These are phyloP conservation scores for Pythium apleroticum DNA, from an alignment of 352 stramenopile species.

Conservation along the genomic window DNA sequence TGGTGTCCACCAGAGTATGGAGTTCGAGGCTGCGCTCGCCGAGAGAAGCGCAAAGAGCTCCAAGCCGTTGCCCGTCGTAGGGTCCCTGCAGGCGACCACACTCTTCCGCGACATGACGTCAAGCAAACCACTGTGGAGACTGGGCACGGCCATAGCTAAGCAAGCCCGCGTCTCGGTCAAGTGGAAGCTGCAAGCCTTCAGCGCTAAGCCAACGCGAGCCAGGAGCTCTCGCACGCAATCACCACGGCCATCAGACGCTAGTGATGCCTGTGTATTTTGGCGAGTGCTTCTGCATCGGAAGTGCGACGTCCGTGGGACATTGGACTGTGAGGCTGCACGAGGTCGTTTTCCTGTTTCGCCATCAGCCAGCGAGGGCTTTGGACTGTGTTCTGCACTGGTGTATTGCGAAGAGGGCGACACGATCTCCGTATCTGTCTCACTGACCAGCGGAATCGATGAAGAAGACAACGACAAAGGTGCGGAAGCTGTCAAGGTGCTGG, in stretches of 20 bases:
- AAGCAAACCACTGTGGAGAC: conserved; percentile 4
- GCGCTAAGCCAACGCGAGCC: neutral
- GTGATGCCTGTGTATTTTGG: conserved; percentile 1
- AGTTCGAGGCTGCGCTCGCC: neutral
- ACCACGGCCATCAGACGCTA: neutral
- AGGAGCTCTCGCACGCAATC: neutral
- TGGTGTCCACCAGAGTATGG: conserved; percentile 11
- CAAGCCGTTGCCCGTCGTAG: neutral
- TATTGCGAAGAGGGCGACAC: conserved; percentile 20
- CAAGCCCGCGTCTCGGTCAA: conserved; percentile 19
- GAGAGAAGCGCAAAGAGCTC: neutral
- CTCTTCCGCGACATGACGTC: neutral
- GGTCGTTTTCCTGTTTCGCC: neutral
- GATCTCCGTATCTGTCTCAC: neutral
- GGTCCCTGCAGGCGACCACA: neutral
- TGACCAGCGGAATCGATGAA: neutral
- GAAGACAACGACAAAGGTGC: neutral
- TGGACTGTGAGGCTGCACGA: conserved; percentile 6
- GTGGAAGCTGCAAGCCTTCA: conserved; percentile 18
- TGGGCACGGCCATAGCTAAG: neutral
- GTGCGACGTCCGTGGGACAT: conserved; percentile 5
- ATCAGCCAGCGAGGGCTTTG: neutral
- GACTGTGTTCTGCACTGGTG: conserved; percentile 12
- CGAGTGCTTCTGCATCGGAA: conserved; percentile 14
- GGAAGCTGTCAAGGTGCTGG: conserved; percentile 10